These are phyloP conservation scores for Gentiana straminea DNA, from an alignment of 257 asterid genomes.

Conservation along the genomic window DNA sequence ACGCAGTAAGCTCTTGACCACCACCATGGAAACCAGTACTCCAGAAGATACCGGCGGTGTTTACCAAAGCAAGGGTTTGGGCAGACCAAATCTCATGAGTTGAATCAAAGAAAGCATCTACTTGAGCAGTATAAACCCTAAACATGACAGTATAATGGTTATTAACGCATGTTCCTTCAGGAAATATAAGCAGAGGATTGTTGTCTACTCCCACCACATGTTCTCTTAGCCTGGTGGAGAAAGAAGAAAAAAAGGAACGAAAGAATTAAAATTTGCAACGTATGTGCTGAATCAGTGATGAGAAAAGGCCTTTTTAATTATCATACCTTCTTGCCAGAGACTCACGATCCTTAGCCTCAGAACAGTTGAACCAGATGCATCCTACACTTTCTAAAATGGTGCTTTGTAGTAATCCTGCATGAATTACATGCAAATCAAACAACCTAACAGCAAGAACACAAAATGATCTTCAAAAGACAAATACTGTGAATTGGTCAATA, in stretches of 20 bases:
- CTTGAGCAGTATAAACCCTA: conserved; percentile 16
- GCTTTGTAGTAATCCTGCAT: conserved; percentile 77
- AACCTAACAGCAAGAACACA: no score
- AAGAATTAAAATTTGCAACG: conserved; percentile 4
- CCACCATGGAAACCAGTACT: no score
- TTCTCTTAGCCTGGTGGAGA: conserved; percentile 57
- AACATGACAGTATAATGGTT: conserved; percentile 97
- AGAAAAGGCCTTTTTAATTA: not conserved
- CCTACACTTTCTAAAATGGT: conserved; percentile 96
- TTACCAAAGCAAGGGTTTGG: no score
- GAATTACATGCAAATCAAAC: not conserved
- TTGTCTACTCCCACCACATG: conserved; percentile 87
- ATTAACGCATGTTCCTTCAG: conserved; percentile 98
- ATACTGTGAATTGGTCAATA: no score
- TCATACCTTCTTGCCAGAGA: conserved; percentile 77
- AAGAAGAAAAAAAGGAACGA: not conserved
- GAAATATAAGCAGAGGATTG: conserved; percentile 97
- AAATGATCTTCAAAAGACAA: no score
- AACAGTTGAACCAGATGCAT: conserved; percentile 97
- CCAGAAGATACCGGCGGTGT: no score
- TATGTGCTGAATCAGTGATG: conserved; percentile 1
- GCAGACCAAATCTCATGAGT: no score
- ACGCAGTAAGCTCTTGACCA: no score
- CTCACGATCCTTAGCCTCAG: conserved; percentile 96
- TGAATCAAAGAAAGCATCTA: no score